Percentiles rank a stretch among this genome's conserved stretches.
Evolutionary conservation across 2,329 filamentous ascomycete species (phyloP).

Genomic region (Cladophialophora chaetospira): DNA sequence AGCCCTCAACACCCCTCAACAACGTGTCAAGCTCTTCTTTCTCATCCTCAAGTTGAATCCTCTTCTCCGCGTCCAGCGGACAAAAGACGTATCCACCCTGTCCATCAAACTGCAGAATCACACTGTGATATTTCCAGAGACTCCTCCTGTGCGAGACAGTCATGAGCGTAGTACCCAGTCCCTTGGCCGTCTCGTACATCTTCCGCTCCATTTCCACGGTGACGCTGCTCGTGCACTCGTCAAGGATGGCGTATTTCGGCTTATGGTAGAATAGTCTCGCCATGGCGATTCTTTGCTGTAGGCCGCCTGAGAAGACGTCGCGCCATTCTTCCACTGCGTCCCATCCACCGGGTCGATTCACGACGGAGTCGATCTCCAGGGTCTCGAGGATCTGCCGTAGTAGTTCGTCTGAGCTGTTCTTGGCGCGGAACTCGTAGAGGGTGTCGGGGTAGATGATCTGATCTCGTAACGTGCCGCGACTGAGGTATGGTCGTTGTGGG

Average conservation of each 20-base stretch:
- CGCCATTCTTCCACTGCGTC: conserved; percentile 97
- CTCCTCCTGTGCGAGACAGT: conserved; percentile 90
- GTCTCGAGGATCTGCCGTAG: conserved; percentile 74
- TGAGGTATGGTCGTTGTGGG: conserved; percentile 91
- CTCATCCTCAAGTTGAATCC: conserved; percentile 88
- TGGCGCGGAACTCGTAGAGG: conserved; percentile 80
- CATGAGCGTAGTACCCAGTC: conserved; percentile 90
- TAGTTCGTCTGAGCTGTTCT: conserved; percentile 78
- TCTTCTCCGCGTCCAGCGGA: conserved; percentile 79
- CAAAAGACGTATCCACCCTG: conserved; percentile 92
- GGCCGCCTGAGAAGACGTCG: conserved; percentile 84
- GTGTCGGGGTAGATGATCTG: conserved; percentile 97
- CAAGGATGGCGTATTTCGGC: conserved; percentile 90
- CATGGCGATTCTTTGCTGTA: conserved; percentile 97
- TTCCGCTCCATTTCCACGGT: conserved; percentile 90
- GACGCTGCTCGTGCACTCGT: conserved; percentile 95
- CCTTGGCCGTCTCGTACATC: conserved; percentile 97
- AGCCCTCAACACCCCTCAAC: conserved; percentile 80
- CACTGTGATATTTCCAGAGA: conserved; percentile 94
- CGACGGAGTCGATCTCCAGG: conserved; percentile 80
- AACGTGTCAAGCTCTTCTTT: conserved; percentile 89
- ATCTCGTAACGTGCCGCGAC: conserved; percentile 86
- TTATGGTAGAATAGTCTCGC: conserved; percentile 91
- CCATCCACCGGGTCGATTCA: conserved; percentile 79
- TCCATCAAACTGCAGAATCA: conserved; percentile 95